Percentiles rank a stretch among this genome's conserved stretches.
Evolutionary conservation across 192 early-diverging fungal genomes (phyloP).

Genomic region (Jimgerdemannia lactiflua): DNA sequence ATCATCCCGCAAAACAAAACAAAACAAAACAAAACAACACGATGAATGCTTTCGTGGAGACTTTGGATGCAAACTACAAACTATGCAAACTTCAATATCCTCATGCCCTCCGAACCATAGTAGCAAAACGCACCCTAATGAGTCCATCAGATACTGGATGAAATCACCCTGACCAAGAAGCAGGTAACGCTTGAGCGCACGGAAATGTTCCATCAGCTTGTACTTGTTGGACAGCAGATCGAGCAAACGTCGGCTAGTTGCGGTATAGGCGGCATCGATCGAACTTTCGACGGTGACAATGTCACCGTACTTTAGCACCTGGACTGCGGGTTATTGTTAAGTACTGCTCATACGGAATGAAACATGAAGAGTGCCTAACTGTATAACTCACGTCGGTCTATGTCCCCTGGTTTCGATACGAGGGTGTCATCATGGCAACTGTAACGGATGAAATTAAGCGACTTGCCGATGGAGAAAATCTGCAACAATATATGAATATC

Average conservation of each 20-base stretch:
- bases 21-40: not conserved
- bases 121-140: conserved; percentile 60
- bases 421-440: conserved; percentile 56
- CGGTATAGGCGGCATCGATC: conserved; percentile 67
- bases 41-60: not conserved
- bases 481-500: conserved; percentile 16
- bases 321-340: conserved; percentile 1
- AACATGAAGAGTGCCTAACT: not conserved
- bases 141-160: conserved; percentile 85
- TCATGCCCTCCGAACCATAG: not conserved
- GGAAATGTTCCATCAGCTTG: conserved; percentile 81
- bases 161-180: conserved; percentile 95
- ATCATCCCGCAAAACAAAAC: conserved; percentile 1
- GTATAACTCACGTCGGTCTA: conserved; percentile 9
- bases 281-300: conserved; percentile 66
- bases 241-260: conserved; percentile 77
- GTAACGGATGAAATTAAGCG: conserved; percentile 78
- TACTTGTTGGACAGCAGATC: conserved; percentile 75
- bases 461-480: conserved; percentile 85
- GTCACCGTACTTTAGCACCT: conserved; percentile 64
- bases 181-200: conserved; percentile 85
- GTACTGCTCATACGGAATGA: not conserved
- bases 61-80: not conserved
- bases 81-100: conserved; percentile 10
- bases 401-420: conserved; percentile 15